Evolutionary conservation across 2,329 filamentous ascomycete species (phyloP), one percentile per base, ranked within the genome.

Genomic region (Xylaria sp.): DNA sequence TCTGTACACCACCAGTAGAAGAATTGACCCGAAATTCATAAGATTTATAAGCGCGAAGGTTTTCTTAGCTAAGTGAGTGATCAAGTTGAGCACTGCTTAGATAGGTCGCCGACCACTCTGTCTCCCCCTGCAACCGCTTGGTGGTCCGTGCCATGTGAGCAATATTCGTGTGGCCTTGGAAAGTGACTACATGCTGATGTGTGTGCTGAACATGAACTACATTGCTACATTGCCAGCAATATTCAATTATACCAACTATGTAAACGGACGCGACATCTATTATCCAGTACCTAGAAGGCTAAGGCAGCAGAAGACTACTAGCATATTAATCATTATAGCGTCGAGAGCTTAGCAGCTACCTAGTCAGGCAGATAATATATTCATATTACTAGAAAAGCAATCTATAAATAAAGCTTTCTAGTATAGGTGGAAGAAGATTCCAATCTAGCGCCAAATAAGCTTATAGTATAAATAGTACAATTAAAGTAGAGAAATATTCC

Each of bases 11-110:
- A 2, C 18, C 3, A 2, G 6, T 16, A 32, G 32, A 29, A 68
- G 13, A 23, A 58, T 63, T 8, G 5, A 37, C 29, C 37, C 27
- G 21, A 21, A 13, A 37, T 42, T 60, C 2, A 16, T 3, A 18
- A 23, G 50, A 66, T 69, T 69, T 66, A 66, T 69, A 69, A 69
- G 63, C 67, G 8, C n/a, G 13, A 1, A 29, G 23, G 3, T 27
- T 40, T 29, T 55, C 53, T 66, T 66, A 66, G 18, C 27, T 35
- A 35, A 53, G 40, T 42, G 13, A 18, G 63, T 62, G 27, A 62
- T 59, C 53, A 53, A 5, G 32, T 23, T 40, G 21, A 25, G 47
- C n/a, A 42, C 13, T 44, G 63, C 59, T 27, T 44, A 29, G 2
- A 51, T 12, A 5, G 32, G 23, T 48, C 44, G 32, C n/a, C 57